Evolutionary conservation across 2,329 filamentous ascomycete species (phyloP), one percentile per base, ranked within the genome.

Genomic region (Zymoseptoria tritici): DNA sequence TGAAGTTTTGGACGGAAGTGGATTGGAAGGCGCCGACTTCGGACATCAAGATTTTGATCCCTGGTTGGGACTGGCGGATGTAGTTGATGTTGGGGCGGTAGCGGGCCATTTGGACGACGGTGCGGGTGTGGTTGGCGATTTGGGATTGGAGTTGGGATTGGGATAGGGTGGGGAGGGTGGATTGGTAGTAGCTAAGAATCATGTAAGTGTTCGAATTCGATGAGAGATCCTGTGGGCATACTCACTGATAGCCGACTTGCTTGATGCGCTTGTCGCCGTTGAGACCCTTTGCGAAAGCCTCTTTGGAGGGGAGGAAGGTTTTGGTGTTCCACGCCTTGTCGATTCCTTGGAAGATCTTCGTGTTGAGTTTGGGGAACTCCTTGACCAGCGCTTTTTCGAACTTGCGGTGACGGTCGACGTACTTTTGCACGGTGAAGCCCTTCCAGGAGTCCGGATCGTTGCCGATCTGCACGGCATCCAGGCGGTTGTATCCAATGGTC

Each of bases 361-460:
- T 19, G 2, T 29, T 36, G 5, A 58, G 50, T 21, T 53, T 36
- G 4, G 56, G 56, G 24, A 58, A 54, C 22, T 52, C 51, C n/a
- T 58, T 56, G 16, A 54, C 49, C 19, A 58, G 9, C 5, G 56
- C 59, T 3, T 42, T 50, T 46, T 55, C 29, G n/a, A 58, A 46
- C 13, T 54, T 53, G 11, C 36, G 51, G n/a, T 46, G 58, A 16
- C 54, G 49, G 19, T 60, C 52, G 59, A 58, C 29, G 29, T 61
- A 61, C 9, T 54, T 57, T 8, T 57, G 51, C 7, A 55, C 42
- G 13, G 51, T 55, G 52, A 55, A 55, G 2, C 49, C 29, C 2
- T 36, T 22, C 21, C 56, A 61, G 29, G 53, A 59, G 29, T 62
- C 57, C 4, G 60, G 60, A 36, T 62, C 60, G 36, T 62, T 62